Base-by-base conservation (phyloP, 257 asterid species). In the Leptodermis oblonga region DNA sequence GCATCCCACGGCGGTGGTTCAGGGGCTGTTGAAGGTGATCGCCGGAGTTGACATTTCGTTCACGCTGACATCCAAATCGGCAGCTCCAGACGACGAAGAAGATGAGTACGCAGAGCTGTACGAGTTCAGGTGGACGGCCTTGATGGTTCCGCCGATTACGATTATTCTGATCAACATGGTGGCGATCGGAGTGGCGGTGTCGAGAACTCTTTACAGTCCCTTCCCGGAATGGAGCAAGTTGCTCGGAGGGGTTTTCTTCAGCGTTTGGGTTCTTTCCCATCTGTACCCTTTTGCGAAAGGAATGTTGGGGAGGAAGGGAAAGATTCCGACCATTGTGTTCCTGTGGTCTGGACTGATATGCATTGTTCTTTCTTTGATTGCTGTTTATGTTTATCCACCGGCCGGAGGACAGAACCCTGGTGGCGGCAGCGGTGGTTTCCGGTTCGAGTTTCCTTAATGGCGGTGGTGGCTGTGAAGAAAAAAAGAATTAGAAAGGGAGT, bases 211-310 rank as follows among this genome's bases (percentile, higher is more conserved):
- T 20, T 92, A 92, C 12, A 88, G 92, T 48, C 87, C 96, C 2
- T 85, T 86, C 26, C 98, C 97, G 14, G 82, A 86, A 70, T 90
- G 96, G 97, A 90, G 97, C 78, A 90, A 84, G 85, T 80, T 92
- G 0, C 49, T 90, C 0, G 96, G 96, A 22, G 96, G 97, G 0
- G 90, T 88, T 25, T 92, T 92, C 88, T 92, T 92, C 79, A 90
- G 97, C 65, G 74, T 92, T 0, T 92, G 97, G 98, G 98, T 92
- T 80, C 80, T 90, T 17, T 87, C 98, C 22, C 98, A 92, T 77
- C 73, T 92, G 11, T 92, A 90, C 39, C 98, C 98, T 0, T 92
- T 92, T 25, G 96, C 98, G 0, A 92, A 92, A 60, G 98, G 95
- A 4, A 25, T 92, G 79, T 87, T 92, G 96, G 97, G 98, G 70